These are phyloP conservation scores for Telopea speciosissima DNA, from an alignment of 177 flowering plant genomes.

Conservation along the genomic window DNA sequence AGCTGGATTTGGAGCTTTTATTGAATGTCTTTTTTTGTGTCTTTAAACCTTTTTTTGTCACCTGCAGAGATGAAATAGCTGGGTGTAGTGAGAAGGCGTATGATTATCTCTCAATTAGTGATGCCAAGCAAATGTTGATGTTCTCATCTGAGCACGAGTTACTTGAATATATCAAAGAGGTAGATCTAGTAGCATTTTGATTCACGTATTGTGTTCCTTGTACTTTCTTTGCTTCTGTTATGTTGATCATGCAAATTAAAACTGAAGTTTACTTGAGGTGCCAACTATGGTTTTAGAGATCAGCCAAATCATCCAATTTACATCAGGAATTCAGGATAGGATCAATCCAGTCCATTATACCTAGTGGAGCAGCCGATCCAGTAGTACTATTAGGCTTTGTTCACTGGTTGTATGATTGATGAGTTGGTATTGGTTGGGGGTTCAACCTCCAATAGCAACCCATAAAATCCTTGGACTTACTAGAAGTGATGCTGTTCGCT, in stretches of 20 bases:
- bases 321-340: no score
- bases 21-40: background rate
- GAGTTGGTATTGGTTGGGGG: no score
- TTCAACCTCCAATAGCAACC: no score
- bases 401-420: no score
- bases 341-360: no score
- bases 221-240: background rate
- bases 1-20: background rate
- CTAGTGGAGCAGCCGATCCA: no score
- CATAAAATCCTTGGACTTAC: no score
- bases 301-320: no score
- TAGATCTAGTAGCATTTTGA: conserved; percentile 5
- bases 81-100: conserved; percentile 86
- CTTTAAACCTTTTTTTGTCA: background rate
- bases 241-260: background rate
- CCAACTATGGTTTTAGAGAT: background rate
- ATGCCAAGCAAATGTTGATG: conserved; percentile 55
- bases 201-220: background rate
- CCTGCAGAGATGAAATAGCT: conserved; percentile 66
- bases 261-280: background rate
- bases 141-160: conserved; percentile 55
- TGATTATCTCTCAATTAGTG: conserved; percentile 49
- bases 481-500: no score
- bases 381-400: no score
- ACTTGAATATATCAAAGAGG: conserved; percentile 48